phyloP scores from a whole-genome alignment of 2,329 filamentous ascomycete species.

The Aspergillus persii region DNA sequence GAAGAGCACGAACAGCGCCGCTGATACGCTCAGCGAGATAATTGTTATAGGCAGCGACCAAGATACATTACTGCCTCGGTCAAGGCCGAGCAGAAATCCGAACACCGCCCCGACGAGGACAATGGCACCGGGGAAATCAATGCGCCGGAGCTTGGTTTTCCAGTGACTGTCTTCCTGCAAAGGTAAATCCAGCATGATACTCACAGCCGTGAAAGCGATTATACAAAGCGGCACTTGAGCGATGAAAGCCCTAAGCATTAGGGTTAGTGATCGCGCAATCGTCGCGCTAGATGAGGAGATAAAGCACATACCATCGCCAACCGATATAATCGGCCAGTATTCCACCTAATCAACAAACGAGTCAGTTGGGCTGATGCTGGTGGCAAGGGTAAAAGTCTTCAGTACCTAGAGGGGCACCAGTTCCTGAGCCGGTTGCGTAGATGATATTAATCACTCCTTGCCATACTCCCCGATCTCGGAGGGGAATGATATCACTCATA shows the following conservation, averaged over 20 bases:
- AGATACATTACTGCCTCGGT: slow-evolving; percentile 69
- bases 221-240: slow-evolving; percentile 68
- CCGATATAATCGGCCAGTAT: slow-evolving; percentile 70
- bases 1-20: slow-evolving; percentile 64
- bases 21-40: slow-evolving; percentile 54
- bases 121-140: slow-evolving; percentile 72
- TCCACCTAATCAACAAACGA: slow-evolving; percentile 45
- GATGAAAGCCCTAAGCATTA: slow-evolving; percentile 61
- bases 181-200: slow-evolving; percentile 62
- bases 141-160: slow-evolving; percentile 62
- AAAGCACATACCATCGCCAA: slow-evolving; percentile 63
- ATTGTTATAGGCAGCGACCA: slow-evolving; percentile 63
- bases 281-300: background rate
- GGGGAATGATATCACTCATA: slow-evolving; percentile 67
- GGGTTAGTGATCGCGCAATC: slow-evolving; percentile 14
- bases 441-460: slow-evolving; percentile 73
- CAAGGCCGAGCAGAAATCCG: slow-evolving; percentile 65
- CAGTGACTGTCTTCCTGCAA: slow-evolving; percentile 58
- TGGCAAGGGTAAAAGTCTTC: background rate
- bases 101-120: slow-evolving; percentile 65
- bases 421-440: slow-evolving; percentile 65
- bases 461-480: slow-evolving; percentile 69
- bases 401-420: slow-evolving; percentile 65
- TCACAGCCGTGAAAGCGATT: slow-evolving; percentile 63
- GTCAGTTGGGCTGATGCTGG: background rate